These are phyloP conservation scores for Petrea volubilis DNA, from an alignment of 257 asterid species.

Conservation along the genomic window DNA sequence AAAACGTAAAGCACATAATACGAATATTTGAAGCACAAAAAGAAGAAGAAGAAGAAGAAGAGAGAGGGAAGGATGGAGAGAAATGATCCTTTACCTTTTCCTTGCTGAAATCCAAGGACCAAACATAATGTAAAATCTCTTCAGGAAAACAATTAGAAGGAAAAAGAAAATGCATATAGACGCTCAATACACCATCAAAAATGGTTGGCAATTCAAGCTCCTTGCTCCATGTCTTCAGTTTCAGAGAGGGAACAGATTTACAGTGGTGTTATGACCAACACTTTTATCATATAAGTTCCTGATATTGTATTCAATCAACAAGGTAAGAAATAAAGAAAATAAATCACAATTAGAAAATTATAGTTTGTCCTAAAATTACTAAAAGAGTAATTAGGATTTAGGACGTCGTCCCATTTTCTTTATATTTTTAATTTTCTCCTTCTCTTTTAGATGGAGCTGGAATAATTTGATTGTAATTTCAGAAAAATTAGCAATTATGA, in stretches of 20 bases:
- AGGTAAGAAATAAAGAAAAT: too few relatives aligned
- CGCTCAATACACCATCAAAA: not conserved
- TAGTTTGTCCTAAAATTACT: not conserved
- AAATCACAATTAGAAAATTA: constrained; percentile 2
- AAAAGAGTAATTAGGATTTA: not conserved
- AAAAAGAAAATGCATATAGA: not conserved
- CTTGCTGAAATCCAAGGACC: too few relatives aligned
- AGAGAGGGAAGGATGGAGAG: too few relatives aligned
- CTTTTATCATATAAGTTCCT: not conserved
- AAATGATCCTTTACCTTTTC: too few relatives aligned
- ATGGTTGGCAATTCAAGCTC: constrained; percentile 5
- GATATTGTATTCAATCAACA: not conserved
- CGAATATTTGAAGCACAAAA: too few relatives aligned
- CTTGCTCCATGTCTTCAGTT: not conserved
- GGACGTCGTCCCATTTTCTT: too few relatives aligned
- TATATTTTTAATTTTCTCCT: not conserved
- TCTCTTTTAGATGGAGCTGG: constrained; percentile 12
- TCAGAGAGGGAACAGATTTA: not conserved
- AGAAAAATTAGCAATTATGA: not conserved
- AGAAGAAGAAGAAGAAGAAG: too few relatives aligned
- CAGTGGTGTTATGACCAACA: not conserved
- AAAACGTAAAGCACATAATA: too few relatives aligned
- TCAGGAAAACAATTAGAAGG: not conserved
- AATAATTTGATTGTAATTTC: not conserved
- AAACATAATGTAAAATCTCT: too few relatives aligned